These are phyloP conservation scores for Polyrhizophydium stewartii DNA, from an alignment of 371 early-diverging fungal genomes.

Conservation along the genomic window DNA sequence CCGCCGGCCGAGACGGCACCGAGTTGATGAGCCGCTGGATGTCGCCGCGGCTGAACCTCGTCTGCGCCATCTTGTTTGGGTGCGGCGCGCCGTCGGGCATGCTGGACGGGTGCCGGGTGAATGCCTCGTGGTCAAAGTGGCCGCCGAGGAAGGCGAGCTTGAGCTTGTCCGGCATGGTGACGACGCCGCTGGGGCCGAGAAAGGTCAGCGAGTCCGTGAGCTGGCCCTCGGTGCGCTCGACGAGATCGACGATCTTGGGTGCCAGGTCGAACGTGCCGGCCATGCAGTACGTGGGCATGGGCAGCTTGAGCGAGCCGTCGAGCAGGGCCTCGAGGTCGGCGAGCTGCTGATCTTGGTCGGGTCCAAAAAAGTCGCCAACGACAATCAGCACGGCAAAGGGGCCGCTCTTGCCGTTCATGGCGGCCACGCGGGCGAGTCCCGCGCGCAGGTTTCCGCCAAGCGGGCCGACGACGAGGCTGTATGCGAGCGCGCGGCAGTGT, in stretches of 20 bases:
- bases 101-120: not conserved
- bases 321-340: conserved; percentile 49
- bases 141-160: not conserved
- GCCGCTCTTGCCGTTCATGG: conserved; percentile 74
- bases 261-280: conserved; percentile 62
- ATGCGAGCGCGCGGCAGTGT: too few species aligned
- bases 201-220: conserved; percentile 69
- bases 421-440: conserved; percentile 62
- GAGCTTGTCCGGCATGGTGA: conserved; percentile 67
- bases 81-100: not conserved
- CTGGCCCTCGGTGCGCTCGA: conserved; percentile 63
- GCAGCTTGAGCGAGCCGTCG: conserved; percentile 48
- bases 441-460: conserved; percentile 55
- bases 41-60: not conserved
- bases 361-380: conserved; percentile 74
- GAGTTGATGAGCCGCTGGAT: not conserved
- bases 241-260: conserved; percentile 42
- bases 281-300: conserved; percentile 74
- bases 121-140: not conserved
- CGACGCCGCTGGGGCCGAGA: conserved; percentile 64
- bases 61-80: not conserved
- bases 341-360: conserved; percentile 13
- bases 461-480: conserved; percentile 18
- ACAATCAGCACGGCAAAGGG: conserved; percentile 80
- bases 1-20: not conserved